phyloP scores from a whole-genome alignment of 2,329 filamentous ascomycete species.

The Neoascochyta sp. region DNA sequence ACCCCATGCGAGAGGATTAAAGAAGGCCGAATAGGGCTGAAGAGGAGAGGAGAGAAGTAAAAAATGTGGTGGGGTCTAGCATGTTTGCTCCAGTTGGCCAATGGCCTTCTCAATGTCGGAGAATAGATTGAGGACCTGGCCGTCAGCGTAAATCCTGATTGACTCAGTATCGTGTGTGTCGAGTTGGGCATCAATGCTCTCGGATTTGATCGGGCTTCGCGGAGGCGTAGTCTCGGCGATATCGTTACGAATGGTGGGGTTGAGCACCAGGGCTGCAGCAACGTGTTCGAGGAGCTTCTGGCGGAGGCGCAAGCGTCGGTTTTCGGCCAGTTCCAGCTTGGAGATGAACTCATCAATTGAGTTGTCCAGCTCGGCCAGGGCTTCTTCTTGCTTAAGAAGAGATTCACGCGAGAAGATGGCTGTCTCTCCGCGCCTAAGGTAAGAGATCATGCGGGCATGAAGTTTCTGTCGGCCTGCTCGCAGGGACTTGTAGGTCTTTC shows the following conservation, averaged over 20 bases:
- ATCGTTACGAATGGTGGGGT: conserved; percentile 25
- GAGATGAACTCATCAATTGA: conserved; percentile 77
- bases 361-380: conserved; percentile 68
- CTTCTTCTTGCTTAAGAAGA: conserved; percentile 76
- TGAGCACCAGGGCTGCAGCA: conserved; percentile 57
- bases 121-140: conserved; percentile 41
- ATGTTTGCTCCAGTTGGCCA: conserved; percentile 41
- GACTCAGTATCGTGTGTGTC: conserved; percentile 41
- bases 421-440: conserved; percentile 66
- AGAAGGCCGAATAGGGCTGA: too few species aligned
- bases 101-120: conserved; percentile 43
- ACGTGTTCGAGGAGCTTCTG: conserved; percentile 81
- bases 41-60: too few species aligned
- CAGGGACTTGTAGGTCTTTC: conserved; percentile 71
- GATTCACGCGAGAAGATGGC: conserved; percentile 71
- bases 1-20: too few species aligned
- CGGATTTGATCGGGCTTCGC: conserved; percentile 37
- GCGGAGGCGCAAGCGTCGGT: conserved; percentile 68
- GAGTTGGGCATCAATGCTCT: conserved; percentile 28
- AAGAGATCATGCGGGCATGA: conserved; percentile 72
- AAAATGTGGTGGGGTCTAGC: conserved; percentile 18
- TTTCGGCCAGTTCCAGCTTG: conserved; percentile 78
- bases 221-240: conserved; percentile 38
- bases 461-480: conserved; percentile 72
- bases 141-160: conserved; percentile 45